Evolutionary conservation across 2,329 filamentous ascomycete species (phyloP).

Genomic region (Colletotrichum sansevieriae): DNA sequence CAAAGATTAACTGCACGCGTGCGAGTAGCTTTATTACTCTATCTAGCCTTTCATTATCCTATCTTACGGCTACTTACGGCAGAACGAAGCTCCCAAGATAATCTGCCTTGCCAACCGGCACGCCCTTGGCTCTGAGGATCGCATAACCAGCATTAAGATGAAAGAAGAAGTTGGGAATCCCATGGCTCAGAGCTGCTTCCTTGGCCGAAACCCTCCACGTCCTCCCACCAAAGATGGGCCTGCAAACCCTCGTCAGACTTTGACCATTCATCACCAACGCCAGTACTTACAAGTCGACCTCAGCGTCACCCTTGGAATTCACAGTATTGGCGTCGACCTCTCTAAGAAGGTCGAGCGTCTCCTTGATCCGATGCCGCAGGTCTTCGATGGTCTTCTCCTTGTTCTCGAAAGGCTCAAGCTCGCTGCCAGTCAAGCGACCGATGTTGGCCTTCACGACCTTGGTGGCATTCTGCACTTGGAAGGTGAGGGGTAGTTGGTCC

Average conservation of each 20-base stretch:
- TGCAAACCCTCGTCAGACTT: not conserved
- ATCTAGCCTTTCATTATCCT: too few relatives aligned
- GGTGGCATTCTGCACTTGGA: slow-evolving; percentile 51
- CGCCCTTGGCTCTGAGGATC: slow-evolving; percentile 68
- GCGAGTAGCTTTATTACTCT: too few relatives aligned
- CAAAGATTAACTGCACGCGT: too few relatives aligned
- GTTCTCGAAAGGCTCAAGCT: slow-evolving; percentile 45
- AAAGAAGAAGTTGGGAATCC: slow-evolving; percentile 72
- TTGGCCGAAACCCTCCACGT: slow-evolving; percentile 42
- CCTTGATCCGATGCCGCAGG: slow-evolving; percentile 46
- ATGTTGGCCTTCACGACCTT: slow-evolving; percentile 48
- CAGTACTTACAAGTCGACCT: slow-evolving; percentile 46
- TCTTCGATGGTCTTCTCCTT: slow-evolving; percentile 51
- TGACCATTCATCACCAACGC: not conserved
- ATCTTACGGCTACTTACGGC: not conserved
- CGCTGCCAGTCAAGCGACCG: slow-evolving; percentile 45
- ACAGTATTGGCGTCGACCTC: slow-evolving; percentile 46
- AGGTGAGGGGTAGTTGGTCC: slow-evolving; percentile 53
- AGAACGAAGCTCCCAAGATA: slow-evolving; percentile 54
- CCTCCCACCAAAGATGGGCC: slow-evolving; percentile 32
- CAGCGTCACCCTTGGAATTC: slow-evolving; percentile 44
- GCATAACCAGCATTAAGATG: slow-evolving; percentile 69
- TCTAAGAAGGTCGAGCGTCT: slow-evolving; percentile 49
- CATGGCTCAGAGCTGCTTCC: slow-evolving; percentile 59
- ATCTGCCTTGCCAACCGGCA: slow-evolving; percentile 70